A percentile compares a stretch with the other conserved stretches of the same genome.
Conservation (phyloP, 108 stramenopile species). For the Nitzschia putrida region DNA sequence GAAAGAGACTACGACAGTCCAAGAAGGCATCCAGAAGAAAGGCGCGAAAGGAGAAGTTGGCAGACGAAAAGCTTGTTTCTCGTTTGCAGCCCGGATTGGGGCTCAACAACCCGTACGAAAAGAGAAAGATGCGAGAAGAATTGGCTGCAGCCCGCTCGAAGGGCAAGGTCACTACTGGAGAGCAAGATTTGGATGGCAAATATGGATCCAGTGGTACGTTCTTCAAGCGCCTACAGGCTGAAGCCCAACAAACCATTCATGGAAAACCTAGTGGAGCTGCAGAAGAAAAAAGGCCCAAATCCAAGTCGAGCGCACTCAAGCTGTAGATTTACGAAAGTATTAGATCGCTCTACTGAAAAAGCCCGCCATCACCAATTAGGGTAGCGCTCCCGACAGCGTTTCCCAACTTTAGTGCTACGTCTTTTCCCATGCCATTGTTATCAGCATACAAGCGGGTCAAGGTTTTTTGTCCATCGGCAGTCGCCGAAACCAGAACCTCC, state of each 20-base stretch:
- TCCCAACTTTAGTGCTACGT: conserved; percentile 25
- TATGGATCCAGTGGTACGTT: conserved; percentile 90
- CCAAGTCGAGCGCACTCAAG: conserved; percentile 47
- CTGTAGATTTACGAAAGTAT: conserved; percentile 15
- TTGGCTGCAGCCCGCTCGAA: conserved; percentile 78
- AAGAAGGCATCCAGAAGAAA: conserved; percentile 93
- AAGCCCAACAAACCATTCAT: conserved; percentile 66
- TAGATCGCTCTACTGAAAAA: conserved; percentile 17
- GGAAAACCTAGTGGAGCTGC: conserved; percentile 8
- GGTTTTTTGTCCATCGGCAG: conserved; percentile 5
- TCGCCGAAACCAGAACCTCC: conserved; percentile 5
- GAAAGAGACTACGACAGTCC: conserved; percentile 80
- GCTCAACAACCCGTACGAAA: conserved; percentile 94
- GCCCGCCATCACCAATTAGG: conserved; percentile 25
- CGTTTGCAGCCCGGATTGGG: conserved; percentile 91
- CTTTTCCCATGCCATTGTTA: conserved; percentile 47
- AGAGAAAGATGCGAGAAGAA: conserved; percentile 85
- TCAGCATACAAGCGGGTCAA: conserved; percentile 34
- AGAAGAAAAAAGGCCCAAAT: conserved; percentile 24
- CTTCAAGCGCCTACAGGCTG: conserved; percentile 86
- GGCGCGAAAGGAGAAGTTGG: conserved; percentile 79
- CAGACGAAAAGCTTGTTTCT: conserved; percentile 88
- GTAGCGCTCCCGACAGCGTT: conserved; percentile 27
- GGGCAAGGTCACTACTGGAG: conserved; percentile 77
- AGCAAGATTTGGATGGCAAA: conserved; percentile 66